Base-by-base conservation (phyloP, 1,139 yeast genomes). In the Geotrichum reessii region DNA sequence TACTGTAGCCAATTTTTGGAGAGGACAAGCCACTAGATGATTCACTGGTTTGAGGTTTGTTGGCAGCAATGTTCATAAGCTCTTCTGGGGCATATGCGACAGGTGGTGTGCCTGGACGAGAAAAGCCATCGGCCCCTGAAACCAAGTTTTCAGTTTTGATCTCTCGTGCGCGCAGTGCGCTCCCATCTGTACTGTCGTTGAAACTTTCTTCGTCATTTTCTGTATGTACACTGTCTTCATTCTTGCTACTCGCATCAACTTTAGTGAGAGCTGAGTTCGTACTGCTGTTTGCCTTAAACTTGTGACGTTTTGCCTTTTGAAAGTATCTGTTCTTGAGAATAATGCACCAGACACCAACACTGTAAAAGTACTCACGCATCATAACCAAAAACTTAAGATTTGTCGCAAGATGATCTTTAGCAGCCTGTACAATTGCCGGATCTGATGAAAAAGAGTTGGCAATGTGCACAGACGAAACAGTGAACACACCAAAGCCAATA, bases 271-370 rank as follows among this genome's bases (percentile, higher is more conserved):
- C 17, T 6, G 14, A 28, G 44, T 8, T 53, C 50, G 17, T 28
- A 42, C 24, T 53, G 61, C 47, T 9, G 60, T 14, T 12, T 47
- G 48, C 52, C 55, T 40, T 53, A 40, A 52, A 42, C 28, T 58
- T 59, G 22, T 51, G 58, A 11, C 62, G 55, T 22, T 58, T 57
- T 9, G 64, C 57, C 40, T 64, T 62, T 46, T 61, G 59, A 14
- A 64, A 55, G 48, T 73, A 73, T 22, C 74, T 64, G 27, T 71
- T 72, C 55, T 72, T 71, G 24, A 73, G 66, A 44, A 69, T 67
- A 40, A 71, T 66, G 59, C 75, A 72, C 76, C 76, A 73, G 7
- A 71, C 69, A 1, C 73, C 73, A 1, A 72, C 74, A 47, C 70
- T 69, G 54, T 68, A 68, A 72, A 73, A 73, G 54, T 69, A 71